A percentile compares a stretch with the other conserved stretches of the same genome.
phyloP scores from a whole-genome alignment of 257 asterid genomes.

The Mentha longifolia region DNA sequence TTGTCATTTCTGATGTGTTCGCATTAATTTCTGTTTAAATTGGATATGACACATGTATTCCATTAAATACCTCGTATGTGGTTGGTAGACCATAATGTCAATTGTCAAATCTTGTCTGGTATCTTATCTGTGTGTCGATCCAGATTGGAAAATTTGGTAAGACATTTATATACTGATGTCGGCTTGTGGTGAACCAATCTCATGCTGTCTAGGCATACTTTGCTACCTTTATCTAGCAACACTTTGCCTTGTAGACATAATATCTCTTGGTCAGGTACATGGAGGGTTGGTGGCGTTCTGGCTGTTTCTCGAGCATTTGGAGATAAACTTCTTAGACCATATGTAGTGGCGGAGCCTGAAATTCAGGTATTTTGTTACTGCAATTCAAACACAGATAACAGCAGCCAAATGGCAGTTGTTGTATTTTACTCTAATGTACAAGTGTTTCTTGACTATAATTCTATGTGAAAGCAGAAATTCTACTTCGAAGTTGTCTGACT shows the following conservation, averaged over 20 bases:
- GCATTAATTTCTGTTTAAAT: background rate
- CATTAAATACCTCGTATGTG: background rate
- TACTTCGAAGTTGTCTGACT: background rate
- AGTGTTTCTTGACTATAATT: background rate
- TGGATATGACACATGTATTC: background rate
- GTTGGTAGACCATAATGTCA: background rate
- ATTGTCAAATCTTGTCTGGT: background rate
- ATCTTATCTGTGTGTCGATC: background rate
- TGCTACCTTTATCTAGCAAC: background rate
- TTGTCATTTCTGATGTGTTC: background rate
- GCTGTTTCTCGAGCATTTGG: conserved; percentile 95
- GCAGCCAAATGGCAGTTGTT: background rate
- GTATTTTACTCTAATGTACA: background rate
- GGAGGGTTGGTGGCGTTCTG: conserved; percentile 92
- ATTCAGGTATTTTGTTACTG: conserved; percentile 50
- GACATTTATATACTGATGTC: background rate
- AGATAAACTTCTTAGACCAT: conserved; percentile 71
- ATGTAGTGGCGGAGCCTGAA: conserved; percentile 76
- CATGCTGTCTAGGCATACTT: background rate
- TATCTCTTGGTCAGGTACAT: conserved; percentile 54
- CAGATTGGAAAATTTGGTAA: background rate
- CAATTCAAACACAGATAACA: background rate
- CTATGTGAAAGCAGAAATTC: background rate
- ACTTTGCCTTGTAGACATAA: conserved; percentile 1
- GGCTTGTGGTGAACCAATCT: background rate